Conservation (phyloP, 257 asterid genomes). For the Ajuga chamaepitys region DNA sequence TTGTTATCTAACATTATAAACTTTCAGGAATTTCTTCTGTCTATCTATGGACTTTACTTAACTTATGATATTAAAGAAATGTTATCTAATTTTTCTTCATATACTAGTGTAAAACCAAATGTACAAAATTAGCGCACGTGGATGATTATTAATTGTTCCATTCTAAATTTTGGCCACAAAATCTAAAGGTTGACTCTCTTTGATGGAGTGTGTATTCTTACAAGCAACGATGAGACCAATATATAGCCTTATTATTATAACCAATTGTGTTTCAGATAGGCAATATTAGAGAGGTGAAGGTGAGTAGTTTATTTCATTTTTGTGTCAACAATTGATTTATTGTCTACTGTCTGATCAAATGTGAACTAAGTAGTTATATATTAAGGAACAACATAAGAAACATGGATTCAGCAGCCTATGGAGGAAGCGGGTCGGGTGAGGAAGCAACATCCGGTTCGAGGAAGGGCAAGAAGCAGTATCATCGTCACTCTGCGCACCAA, state of each 20-base stretch:
- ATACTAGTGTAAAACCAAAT: not conserved
- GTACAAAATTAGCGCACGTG: not conserved
- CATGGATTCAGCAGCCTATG: conserved; percentile 10
- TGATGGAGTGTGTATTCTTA: not conserved
- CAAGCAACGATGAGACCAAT: not conserved
- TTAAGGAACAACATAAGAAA: not conserved
- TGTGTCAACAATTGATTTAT: not conserved
- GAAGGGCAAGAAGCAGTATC: conserved; percentile 19
- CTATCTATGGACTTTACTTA: too few species aligned
- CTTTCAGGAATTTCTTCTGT: too few species aligned
- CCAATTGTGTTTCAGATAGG: not conserved
- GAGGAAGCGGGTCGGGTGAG: conserved; percentile 27
- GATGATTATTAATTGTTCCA: conserved; percentile 9
- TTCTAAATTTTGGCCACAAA: conserved; percentile 10
- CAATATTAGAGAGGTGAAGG: not conserved
- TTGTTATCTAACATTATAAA: too few species aligned
- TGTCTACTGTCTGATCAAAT: not conserved
- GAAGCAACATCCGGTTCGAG: conserved; percentile 21
- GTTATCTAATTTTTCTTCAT: too few species aligned
- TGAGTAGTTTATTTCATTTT: not conserved
- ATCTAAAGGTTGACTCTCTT: conserved; percentile 1
- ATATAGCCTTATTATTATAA: not conserved
- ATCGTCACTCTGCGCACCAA: conserved; percentile 35
- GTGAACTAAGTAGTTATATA: not conserved
- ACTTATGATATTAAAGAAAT: too few species aligned